These are phyloP conservation scores for Strobilomyces confusus DNA, from an alignment of 768 basidiomycete species.

Conservation along the genomic window DNA sequence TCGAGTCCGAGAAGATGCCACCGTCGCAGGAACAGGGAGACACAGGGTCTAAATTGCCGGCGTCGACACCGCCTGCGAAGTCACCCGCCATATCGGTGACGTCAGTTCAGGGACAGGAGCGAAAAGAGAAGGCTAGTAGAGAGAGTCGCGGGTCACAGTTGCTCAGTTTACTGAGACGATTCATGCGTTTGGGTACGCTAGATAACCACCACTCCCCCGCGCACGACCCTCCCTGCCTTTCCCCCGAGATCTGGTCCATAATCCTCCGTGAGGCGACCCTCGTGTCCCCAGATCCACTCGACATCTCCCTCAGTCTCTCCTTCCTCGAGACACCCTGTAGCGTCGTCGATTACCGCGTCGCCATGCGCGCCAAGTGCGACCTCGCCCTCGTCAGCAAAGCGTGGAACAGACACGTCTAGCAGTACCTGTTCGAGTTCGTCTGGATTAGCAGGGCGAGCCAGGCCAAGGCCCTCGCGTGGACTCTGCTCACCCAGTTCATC, in stretches of 20 bases:
- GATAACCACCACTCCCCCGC: slow-evolving; percentile 29
- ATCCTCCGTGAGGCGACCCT: slow-evolving; percentile 57
- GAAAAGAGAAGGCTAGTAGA: no score
- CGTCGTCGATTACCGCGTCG: slow-evolving; percentile 41
- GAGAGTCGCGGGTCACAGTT: no score
- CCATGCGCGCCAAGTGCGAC: slow-evolving; percentile 47
- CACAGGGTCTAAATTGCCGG: no score
- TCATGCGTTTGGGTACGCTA: no score
- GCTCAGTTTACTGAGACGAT: no score
- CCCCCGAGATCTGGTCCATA: slow-evolving; percentile 63
- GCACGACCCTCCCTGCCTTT: slow-evolving; percentile 43
- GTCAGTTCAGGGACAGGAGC: no score
- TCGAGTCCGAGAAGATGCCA: no score
- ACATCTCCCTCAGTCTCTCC: slow-evolving; percentile 48
- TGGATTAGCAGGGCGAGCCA: slow-evolving; percentile 60
- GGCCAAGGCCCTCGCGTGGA: slow-evolving; percentile 44
- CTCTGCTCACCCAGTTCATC: slow-evolving; percentile 42
- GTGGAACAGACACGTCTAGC: slow-evolving; percentile 53
- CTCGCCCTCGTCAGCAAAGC: slow-evolving; percentile 52
- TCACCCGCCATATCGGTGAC: no score
- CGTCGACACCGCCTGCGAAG: no score
- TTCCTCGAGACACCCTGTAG: slow-evolving; percentile 50
- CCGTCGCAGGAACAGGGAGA: no score
- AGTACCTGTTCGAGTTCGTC: slow-evolving; percentile 61
- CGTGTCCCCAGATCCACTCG: slow-evolving; percentile 41